Base-by-base conservation (phyloP, 225 moss, liverwort and hornwort genomes). In the Thuidium tamariscinum region DNA sequence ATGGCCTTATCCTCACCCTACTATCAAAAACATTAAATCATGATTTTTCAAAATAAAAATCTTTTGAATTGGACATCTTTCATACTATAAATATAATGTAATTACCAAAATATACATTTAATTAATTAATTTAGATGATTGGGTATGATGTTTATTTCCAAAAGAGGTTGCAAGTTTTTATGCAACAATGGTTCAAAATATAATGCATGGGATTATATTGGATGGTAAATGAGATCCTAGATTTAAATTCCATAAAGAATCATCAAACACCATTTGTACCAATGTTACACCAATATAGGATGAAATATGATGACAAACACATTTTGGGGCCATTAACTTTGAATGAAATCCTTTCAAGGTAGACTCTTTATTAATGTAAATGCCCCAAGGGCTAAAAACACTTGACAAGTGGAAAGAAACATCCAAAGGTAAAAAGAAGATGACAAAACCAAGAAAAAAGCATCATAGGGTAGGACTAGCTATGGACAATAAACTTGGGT, bases 371-470 rank as follows among this genome's bases (percentile, higher is more conserved):
- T 7, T 29, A 5, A 29, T 61, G n/a, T 41, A 69, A 26, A 70
- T 23, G 16, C 0, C 9, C 0, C 5, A 1, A 41, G 25, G 13
- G 7, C 5, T 1, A 22, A 37, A 37, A 67, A 19, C 5, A n/a
- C 6, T 3, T 20, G 1, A 22, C 0, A 3, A 3, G 11, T 21
- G 7, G 25, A 25, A 69, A 69, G 8, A 41, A 69, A 25, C 4
- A 25, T 0, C 0, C 2, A 3, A 67, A 23, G 25, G 23, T 2
- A 0, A 25, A 1, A 9, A 39, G 2, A 30, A n/a, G n/a, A n/a
- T n/a, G n/a, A 15, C 8, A 15, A 41, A 69, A 69, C 15, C 2
- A 41, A 0, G 1, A 11, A 26, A 6, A 25, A 69, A 25, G 15
- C 5, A 41, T 3, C 4, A 69, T 8, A 23, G 0, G 7, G 1